Base-by-base conservation (phyloP, 208 protist species). In the Trypanosoma theileri region DNA sequence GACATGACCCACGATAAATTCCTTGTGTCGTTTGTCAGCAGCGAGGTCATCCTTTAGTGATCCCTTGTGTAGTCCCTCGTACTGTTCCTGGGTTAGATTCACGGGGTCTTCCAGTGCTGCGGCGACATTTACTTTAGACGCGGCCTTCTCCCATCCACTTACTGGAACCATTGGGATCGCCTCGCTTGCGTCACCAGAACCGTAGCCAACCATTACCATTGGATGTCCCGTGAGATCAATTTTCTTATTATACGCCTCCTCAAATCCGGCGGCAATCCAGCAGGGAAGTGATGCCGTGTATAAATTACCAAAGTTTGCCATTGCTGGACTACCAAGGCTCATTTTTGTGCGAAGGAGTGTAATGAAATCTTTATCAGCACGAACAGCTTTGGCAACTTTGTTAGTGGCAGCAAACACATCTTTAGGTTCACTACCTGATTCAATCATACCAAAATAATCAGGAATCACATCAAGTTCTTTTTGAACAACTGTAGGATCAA, bases 201-300 rank as follows among this genome's bases (percentile, higher is more conserved):
- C 88, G 76, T 96, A 94, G 60, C 88, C 91, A 35, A 96, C 78
- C 79, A 94, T 93, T 46, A 94, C 88, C 88, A 96, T 96, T 16
- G 85, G 87, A 75, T 91, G 84, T 48, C 80, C 80, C 50, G 82
- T 79, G 55, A 96, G 91, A 77, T 94, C 88, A 53, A 90, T 80
- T 66, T 91, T 93, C 68, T 79, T 82, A 9, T 26, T 75, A 67
- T 89, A 84, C 41, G 91, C 91, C 77, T 96, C 88, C 74, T 94
- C 91, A 63, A 94, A 91, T 41, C 91, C 91, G 55, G 88, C 88
- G 48, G 88, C 88, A 59, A 96, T 69, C 91, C 91, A 96, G 77
- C 87, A 93, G 9, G 91, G 91, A 50, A 96, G 84, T 57, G 91
- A 96, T 35, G 91, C 91, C 19, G 91, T 94, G 85, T 96, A 96